These are phyloP conservation scores for Podaxis mareebaensis DNA, from an alignment of 768 basidiomycete genomes.

Conservation along the genomic window DNA sequence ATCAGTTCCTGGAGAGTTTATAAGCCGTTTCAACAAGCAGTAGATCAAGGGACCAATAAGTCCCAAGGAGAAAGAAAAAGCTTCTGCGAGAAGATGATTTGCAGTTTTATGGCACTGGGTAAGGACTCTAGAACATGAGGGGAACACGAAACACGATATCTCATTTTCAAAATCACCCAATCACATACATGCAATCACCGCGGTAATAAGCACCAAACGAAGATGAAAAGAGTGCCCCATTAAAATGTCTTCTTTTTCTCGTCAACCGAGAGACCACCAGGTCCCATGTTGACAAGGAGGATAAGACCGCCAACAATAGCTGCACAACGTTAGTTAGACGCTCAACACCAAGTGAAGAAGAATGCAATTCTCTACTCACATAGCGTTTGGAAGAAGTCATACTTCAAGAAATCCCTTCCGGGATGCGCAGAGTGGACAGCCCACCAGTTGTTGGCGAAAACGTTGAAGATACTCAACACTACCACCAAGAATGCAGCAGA, in stretches of 20 bases:
- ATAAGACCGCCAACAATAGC: constrained; percentile 97
- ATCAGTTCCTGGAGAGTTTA: too few relatives aligned
- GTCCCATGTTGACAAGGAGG: constrained; percentile 97
- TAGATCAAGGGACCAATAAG: too few relatives aligned
- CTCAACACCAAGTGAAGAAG: background rate
- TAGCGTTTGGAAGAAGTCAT: constrained; percentile 99
- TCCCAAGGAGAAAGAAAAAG: too few relatives aligned
- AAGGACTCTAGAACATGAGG: background rate
- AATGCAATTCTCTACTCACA: constrained; percentile 40
- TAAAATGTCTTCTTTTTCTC: constrained; percentile 98
- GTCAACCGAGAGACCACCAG: constrained; percentile 95
- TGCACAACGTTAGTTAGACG: constrained; percentile 21
- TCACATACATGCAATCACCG: background rate
- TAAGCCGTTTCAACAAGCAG: too few relatives aligned
- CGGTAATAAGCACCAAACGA: background rate
- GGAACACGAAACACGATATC: background rate
- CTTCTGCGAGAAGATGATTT: too few relatives aligned
- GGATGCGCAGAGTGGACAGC: constrained; percentile 89
- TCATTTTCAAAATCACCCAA: constrained; percentile 1
- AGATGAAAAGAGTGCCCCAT: constrained; percentile 16
- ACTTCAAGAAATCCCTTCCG: constrained; percentile 98
- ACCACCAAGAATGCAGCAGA: constrained; percentile 94
- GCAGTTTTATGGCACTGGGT: background rate
- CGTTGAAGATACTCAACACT: constrained; percentile 91
- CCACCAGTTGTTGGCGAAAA: constrained; percentile 99